These are phyloP conservation scores for Lactarius sp. DNA, from an alignment of 768 basidiomycete genomes.

Conservation along the genomic window DNA sequence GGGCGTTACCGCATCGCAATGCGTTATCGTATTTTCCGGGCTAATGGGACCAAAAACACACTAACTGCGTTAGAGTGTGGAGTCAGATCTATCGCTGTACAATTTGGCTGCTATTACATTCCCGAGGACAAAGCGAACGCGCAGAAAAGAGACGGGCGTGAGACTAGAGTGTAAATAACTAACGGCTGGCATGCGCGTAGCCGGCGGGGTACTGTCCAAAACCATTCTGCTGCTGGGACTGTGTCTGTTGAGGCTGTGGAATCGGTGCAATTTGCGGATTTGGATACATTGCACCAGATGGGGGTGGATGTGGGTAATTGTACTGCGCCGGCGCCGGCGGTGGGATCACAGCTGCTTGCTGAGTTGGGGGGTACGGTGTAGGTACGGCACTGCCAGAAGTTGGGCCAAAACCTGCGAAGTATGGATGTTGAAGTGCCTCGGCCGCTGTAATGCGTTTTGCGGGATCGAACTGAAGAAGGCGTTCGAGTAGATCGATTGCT, in stretches of 20 bases:
- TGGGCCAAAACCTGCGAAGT: slow-evolving; percentile 54
- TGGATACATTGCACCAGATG: slow-evolving; percentile 31
- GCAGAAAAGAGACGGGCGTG: background rate
- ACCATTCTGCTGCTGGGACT: slow-evolving; percentile 22
- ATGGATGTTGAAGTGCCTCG: slow-evolving; percentile 88
- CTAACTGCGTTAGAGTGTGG: background rate
- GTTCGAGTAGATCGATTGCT: slow-evolving; percentile 92
- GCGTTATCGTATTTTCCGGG: background rate
- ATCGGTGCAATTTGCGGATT: slow-evolving; percentile 24
- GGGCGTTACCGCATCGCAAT: no score
- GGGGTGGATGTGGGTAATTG: slow-evolving; percentile 62
- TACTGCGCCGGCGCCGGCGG: slow-evolving; percentile 37
- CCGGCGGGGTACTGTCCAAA: slow-evolving; percentile 27
- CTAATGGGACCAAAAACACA: background rate
- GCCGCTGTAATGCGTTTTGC: slow-evolving; percentile 85
- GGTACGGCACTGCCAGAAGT: slow-evolving; percentile 41
- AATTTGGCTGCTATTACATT: slow-evolving; percentile 10
- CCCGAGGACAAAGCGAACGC: background rate
- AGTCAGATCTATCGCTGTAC: slow-evolving; percentile 12
- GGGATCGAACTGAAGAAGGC: slow-evolving; percentile 94
- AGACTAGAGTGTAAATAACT: background rate
- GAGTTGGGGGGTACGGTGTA: slow-evolving; percentile 41
- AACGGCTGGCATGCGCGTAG: slow-evolving; percentile 23
- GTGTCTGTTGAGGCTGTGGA: slow-evolving; percentile 35
- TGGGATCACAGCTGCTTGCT: slow-evolving; percentile 45